A percentile compares a stretch with the other conserved stretches of the same genome.
phyloP scores from a whole-genome alignment of 208 protist genomes.

The Trypanosoma grayi region DNA sequence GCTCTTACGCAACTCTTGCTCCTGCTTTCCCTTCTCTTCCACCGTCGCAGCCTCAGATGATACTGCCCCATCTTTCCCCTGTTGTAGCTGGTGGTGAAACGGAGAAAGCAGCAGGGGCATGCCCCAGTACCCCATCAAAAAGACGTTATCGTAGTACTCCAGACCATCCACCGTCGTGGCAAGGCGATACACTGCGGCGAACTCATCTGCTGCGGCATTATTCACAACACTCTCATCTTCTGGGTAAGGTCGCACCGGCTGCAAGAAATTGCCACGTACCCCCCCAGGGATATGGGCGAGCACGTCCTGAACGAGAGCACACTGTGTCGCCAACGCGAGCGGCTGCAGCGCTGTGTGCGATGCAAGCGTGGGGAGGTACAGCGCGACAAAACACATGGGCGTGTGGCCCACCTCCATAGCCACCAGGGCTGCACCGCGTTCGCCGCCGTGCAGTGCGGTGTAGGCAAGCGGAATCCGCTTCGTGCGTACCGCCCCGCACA shows the following conservation, averaged over 20 bases:
- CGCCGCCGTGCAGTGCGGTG: constrained; percentile 1
- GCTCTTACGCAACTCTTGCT: neutral
- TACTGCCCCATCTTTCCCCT: no score
- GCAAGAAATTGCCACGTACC: neutral
- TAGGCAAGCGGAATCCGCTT: constrained; percentile 10
- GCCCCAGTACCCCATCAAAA: constrained; percentile 21
- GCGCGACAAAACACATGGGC: constrained; percentile 13
- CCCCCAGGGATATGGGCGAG: constrained; percentile 12
- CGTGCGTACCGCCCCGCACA: constrained; percentile 5
- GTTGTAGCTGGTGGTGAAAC: neutral
- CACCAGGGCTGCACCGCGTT: constrained; percentile 14
- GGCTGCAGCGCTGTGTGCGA: constrained; percentile 3
- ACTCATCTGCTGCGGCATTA: neutral
- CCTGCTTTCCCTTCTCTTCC: neutral
- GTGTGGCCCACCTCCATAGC: constrained; percentile 11
- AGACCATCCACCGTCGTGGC: constrained; percentile 16
- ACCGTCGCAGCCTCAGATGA: neutral
- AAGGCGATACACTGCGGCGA: neutral
- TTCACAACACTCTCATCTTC: neutral
- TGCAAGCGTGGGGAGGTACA: constrained; percentile 8
- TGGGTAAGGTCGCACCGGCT: neutral
- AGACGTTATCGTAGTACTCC: constrained; percentile 19
- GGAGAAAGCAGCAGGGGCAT: constrained; percentile 12
- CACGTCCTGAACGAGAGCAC: constrained; percentile 13
- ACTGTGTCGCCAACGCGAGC: constrained; percentile 8